Percentiles rank a stretch among this genome's conserved stretches.
Evolutionary conservation across 352 stramenopile genomes (phyloP).

Genomic region (Phytopythium vexans): DNA sequence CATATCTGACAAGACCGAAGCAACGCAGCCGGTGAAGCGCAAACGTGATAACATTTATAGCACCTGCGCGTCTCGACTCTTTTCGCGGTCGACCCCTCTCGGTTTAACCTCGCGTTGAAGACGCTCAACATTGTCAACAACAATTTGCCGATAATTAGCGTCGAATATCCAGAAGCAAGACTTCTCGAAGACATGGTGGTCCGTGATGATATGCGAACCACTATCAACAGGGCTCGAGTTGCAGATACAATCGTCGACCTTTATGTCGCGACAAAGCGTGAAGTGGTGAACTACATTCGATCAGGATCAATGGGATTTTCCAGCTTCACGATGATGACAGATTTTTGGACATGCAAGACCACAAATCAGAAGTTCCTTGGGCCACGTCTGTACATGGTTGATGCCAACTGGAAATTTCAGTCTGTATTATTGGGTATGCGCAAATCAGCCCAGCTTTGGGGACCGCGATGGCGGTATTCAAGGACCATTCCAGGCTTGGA

Average conservation of each 20-base stretch:
- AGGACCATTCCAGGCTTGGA: constrained; percentile 1
- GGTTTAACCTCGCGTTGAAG: constrained; percentile 4
- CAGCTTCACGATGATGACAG: constrained; percentile 4
- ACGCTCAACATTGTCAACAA: constrained; percentile 6
- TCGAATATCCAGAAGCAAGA: constrained; percentile 5
- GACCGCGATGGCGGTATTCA: constrained; percentile 6
- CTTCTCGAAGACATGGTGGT: background rate
- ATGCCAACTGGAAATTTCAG: constrained; percentile 1
- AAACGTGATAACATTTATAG: too few relatives aligned
- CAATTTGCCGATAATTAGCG: constrained; percentile 1
- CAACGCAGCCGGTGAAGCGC: too few relatives aligned
- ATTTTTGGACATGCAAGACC: constrained; percentile 4
- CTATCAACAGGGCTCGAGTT: constrained; percentile 1
- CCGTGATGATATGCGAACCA: background rate
- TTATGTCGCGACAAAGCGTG: background rate
- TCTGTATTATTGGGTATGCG: constrained; percentile 6
- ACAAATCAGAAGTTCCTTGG: constrained; percentile 3
- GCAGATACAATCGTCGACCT: constrained; percentile 4
- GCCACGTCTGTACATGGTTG: constrained; percentile 2
- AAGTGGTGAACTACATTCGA: background rate
- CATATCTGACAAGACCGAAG: too few relatives aligned
- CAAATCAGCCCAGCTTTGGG: background rate
- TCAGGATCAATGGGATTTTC: background rate
- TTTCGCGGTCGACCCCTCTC: too few relatives aligned
- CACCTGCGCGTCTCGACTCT: too few relatives aligned